Base-by-base conservation (phyloP, 495 filamentous ascomycete species). In the Daldinia childiae region DNA sequence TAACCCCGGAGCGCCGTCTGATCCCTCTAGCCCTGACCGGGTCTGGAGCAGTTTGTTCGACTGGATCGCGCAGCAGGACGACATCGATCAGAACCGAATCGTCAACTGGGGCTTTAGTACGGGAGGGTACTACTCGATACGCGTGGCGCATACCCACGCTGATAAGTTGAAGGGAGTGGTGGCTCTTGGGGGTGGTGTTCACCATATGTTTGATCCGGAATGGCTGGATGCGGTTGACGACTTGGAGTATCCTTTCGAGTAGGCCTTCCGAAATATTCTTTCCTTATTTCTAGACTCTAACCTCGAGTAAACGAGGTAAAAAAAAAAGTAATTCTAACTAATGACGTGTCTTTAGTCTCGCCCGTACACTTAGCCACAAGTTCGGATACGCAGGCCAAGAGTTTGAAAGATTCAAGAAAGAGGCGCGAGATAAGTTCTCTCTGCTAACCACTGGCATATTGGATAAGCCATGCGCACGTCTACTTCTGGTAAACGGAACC, bases 181-280 rank as follows among this genome's bases (percentile, higher is more conserved):
- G 15, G 87, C 88, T 12, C 85, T 88, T 58, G 90, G 91, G 0
- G 89, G 89, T 6, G 91, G 90, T 0, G 82, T 78, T 36, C 90
- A 93, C 71, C 81, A 88, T 72, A 91, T 92, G 81, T 89, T 92
- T 64, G 83, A 84, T 26, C 68, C 68, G 6, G 83, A 83, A 58
- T 93, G 91, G 91, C 74, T 93, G 74, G 81, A 85, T 30, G 77
- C 82, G 30, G 87, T 88, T 0, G 86, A 92, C 70, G 81, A 86
- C 29, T 82, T 90, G 59, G 91, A 93, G 76, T 93, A 92, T 80
- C 90, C 91, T 1, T 93, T 93, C 76, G 84, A 84, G 87, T 88
- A 66, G 78, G 85, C 82, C 11, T 34, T 71, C 64, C 5, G 6
- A 19, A 8, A 12, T 8, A 3, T 26, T 26, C 1, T 41, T 30